Evolutionary conservation across 2,329 filamentous ascomycete species (phyloP), one percentile per base, ranked within the genome.

Genomic region (Stagonosporopsis cucurbitacearum): DNA sequence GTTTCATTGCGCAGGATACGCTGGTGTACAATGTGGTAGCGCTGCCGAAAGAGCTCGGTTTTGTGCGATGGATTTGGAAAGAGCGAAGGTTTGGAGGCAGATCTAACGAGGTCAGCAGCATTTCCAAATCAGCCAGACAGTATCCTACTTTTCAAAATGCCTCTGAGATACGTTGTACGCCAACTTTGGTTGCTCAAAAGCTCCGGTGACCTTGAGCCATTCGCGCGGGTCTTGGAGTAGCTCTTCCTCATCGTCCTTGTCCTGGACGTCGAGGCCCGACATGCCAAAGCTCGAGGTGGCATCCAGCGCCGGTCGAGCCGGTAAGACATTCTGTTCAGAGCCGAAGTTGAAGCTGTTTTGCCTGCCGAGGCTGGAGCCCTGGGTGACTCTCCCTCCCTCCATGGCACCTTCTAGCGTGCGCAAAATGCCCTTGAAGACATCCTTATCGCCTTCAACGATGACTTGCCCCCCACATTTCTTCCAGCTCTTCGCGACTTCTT

Each of bases 11-110:
- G 88, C 36, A 98, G 84, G 17, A 98, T 84, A 17, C 95, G 88
- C 74, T 98, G 94, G 73, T 97, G 90, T 46, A 98, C 89, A 50
- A 98, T 84, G 67, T 96, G 90, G 74, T 96, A 98, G 60, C 93
- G 86, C 73, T 97, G 93, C 62, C 92, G 86, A 77, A 97, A 97
- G 40, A 95, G 80, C 3, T 86, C 81, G 1, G 92, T 96, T 75
- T 96, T 96, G 69, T 93, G 89, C 6, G 87, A 85, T 15, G 92
- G 87, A 8, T 85, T 80, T 0, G 96, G 92, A 60, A 99, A 78
- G 8, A 78, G 67, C 0, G 76, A 75, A 0, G 77, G 75, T 40
- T 77, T 78, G 4, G 67, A 65, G 12, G 74, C 74, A n/a, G 75
- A 75, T 49, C 74, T 77, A 37, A 6, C 0, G n/a, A 17, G 6